These are phyloP conservation scores for Aciculoconidium aculeatum DNA, from an alignment of 805 yeast genomes.

Conservation along the genomic window DNA sequence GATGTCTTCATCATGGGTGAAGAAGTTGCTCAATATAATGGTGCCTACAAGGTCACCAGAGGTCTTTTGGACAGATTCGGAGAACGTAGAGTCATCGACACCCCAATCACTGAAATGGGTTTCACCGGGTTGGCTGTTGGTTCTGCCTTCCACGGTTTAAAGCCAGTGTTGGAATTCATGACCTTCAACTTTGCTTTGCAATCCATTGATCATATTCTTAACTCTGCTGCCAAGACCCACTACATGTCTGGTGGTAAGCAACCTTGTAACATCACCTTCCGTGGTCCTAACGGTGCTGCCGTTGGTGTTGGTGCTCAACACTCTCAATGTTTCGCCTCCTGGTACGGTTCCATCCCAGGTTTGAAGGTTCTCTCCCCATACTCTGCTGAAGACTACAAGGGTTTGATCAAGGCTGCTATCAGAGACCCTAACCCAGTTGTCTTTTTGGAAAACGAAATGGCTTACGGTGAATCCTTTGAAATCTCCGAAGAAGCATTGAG, in stretches of 20 bases:
- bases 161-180: slow-evolving; percentile 98
- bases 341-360: slow-evolving; percentile 99
- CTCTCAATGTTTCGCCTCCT: slow-evolving; percentile 94
- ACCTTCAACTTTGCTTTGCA: slow-evolving; percentile 99
- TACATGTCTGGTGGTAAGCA: slow-evolving; percentile 99
- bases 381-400: slow-evolving; percentile 93
- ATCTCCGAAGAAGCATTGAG: slow-evolving; percentile 84
- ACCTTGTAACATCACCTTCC: slow-evolving; percentile 93
- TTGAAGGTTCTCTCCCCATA: slow-evolving; percentile 94
- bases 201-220: slow-evolving; percentile 96
- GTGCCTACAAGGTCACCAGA: slow-evolving; percentile 96
- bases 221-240: slow-evolving; percentile 97
- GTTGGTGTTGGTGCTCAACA: slow-evolving; percentile 99
- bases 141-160: slow-evolving; percentile 92
- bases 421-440: slow-evolving; percentile 99
- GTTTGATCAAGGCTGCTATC: slow-evolving; percentile 90
- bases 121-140: slow-evolving; percentile 94
- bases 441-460: slow-evolving; percentile 90
- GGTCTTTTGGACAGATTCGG: slow-evolving; percentile 95
- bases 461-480: slow-evolving; percentile 88
- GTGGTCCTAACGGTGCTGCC: slow-evolving; percentile 99
- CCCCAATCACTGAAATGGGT: slow-evolving; percentile 99
- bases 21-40: slow-evolving; percentile 98
- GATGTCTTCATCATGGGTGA: slow-evolving; percentile 96
- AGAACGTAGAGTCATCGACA: slow-evolving; percentile 86